Evolutionary conservation across 768 basidiomycete genomes (phyloP), one percentile per base, ranked within the genome.

Genomic region (Xerocomellus intermedius): DNA sequence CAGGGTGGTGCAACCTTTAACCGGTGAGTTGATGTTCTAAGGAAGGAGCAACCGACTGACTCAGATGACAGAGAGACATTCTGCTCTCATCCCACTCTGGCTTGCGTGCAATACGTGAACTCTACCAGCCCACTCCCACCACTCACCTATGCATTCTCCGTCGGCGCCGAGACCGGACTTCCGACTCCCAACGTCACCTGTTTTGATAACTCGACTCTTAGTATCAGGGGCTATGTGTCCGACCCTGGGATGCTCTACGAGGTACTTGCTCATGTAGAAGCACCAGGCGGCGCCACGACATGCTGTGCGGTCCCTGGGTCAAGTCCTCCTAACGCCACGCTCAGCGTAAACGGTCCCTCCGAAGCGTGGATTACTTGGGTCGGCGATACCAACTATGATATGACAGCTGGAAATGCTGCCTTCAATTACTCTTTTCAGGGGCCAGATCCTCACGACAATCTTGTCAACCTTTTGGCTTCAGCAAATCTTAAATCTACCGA

Each of bases 171-270:
- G 65, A 55, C 62, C 8, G 80, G 78, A 14, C 74, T 86, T 43
- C 81, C 82, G 0, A 66, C 74, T 12, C 83, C 86, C 0, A 82
- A 80, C 58, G 74, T 88, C 17, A 82, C 84, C 12, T 90, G 88
- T 62, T 57, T 81, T 13, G 79, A 81, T 64, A 65, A 77, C 13
- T 72, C 73, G 17, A 86, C 86, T 2, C 74, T 90, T 6, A 73
- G 73, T 35, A 73, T 89, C 39, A 74, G 78, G 24, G 83, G 86
- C 2, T 69, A 73, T 24, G 79, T 79, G 8, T 55, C 58, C 19
- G 60, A 64, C 24, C 79, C 82, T 1, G 84, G 88, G n/a, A 89
- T 89, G 88, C 63, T 78, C 4, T 91, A 86, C 64, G 87, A 89
- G 60, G 66, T 91, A 17, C 69, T 89, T 37, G 82, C 74, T 16